Percentiles rank a stretch among this genome's conserved stretches.
phyloP scores from a whole-genome alignment of 495 filamentous ascomycete species.

The Penicillium malachiteum region DNA sequence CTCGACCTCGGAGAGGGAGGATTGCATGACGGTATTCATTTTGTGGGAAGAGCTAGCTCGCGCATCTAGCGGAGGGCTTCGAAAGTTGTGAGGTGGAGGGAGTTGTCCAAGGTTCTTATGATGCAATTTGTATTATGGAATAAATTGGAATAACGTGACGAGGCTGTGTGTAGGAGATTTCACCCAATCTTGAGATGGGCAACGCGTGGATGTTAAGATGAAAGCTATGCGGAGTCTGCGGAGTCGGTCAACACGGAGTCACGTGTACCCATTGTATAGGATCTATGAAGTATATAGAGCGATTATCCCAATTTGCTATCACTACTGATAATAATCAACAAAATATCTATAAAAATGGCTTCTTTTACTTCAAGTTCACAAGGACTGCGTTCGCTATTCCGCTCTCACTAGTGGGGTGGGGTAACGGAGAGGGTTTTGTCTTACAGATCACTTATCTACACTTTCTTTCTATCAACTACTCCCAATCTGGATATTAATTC shows the following conservation, averaged over 20 bases:
- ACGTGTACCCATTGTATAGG: not conserved
- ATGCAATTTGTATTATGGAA: too few species aligned
- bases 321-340: not conserved
- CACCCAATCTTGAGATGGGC: not conserved
- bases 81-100: too few species aligned
- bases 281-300: not conserved
- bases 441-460: not conserved
- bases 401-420: not conserved
- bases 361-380: too few species aligned
- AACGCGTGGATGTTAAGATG: not conserved
- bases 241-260: not conserved
- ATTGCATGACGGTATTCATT: constrained; percentile 42
- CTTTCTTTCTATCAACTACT: not conserved
- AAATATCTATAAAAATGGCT: too few species aligned
- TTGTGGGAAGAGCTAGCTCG: not conserved
- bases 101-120: too few species aligned
- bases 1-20: constrained; percentile 40
- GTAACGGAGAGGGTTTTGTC: not conserved
- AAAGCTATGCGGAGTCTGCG: not conserved
- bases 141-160: too few species aligned
- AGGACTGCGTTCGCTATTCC: not conserved
- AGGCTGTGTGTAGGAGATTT: too few species aligned
- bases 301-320: not conserved
- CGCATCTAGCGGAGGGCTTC: not conserved
- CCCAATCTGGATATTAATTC: not conserved